Evolutionary conservation across 2,329 filamentous ascomycete species (phyloP), one percentile per base, ranked within the genome.

Genomic region (Alternaria sp.): DNA sequence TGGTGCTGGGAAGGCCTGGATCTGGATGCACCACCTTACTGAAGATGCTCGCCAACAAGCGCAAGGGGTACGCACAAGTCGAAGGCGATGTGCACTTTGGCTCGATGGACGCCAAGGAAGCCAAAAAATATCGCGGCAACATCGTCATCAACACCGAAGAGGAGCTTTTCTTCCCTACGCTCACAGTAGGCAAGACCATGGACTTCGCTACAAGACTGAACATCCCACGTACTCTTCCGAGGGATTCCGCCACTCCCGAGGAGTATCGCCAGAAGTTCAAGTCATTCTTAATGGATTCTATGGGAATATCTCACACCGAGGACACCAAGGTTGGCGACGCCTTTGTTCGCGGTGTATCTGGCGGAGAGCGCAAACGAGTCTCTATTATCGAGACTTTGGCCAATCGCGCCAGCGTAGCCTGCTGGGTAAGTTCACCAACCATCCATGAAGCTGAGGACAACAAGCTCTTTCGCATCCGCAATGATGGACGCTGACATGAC

Each of bases 71-170:
- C 33, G 2, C 86, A 90, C 91, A 95, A 79, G 91, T 90, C 26
- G 89, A 93, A 70, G 92, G 92, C 26, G 65, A 71, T 8, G 65
- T 73, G 15, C 51, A 55, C 15, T 73, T 61, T 43, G 71, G 71
- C 82, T 60, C 89, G 92, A 69, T 88, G 85, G 72, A 83, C 75
- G 87, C 91, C 11, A 91, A 92, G 54, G 92, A 96, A 79, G 89
- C 91, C 1, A 87, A 93, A 68, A 81, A 76, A 8, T 96, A 96
- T 81, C 93, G 92, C 72, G 88, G 90, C 66, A 91, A 93, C 77
- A 92, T 95, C 71, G 93, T 85, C 11, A 96, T 71, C 79, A 86
- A 86, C 63, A 85, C 82, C 0, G 85, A 86, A 66, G 84, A 86
- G 53, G 85, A 86, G 56, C 83, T 83, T 1, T 85, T 85, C 70